Evolutionary conservation across 164 flowering plant genomes (phyloP), one percentile per base, ranked within the genome.

Genomic region (Magnolia officinalis): DNA sequence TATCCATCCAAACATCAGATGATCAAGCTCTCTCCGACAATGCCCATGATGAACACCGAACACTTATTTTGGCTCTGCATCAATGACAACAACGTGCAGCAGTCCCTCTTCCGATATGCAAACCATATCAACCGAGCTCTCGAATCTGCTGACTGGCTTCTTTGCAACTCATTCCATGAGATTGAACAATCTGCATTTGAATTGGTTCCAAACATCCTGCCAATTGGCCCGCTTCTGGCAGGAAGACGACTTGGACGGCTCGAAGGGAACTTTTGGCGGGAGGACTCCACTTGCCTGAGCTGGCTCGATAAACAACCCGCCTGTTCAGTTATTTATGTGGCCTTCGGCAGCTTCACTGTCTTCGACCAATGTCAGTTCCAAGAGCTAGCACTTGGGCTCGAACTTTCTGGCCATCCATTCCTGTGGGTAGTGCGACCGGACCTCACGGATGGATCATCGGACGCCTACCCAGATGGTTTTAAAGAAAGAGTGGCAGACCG

Each of bases 141-240:
- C 26, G 75, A 77, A 75, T 14, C 37, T 1, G 79, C 76, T 19
- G 80, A 86, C 8, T 77, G 72, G 78, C 20, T 80, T 4, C 50
- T 86, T 11, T 85, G 89, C 85, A 86, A 86, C 82, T 80, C 89
- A 23, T 74, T 67, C 67, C 31, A 66, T n/a, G 87, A 83, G 19
- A 81, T 86, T 6, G 87, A 86, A 71, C 78, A 81, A 2, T 75
- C 77, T 0, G 23, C 68, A 23, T 63, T 63, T 51, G 26, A 61
- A 13, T 31, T 63, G 8, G 13, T 37, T 20, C 50, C 29, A 1
- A 63, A 63, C 4, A 14, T 20, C 67, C 52, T 63, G 21, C 76
- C 76, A 10, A 74, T 74, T 45, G 76, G 76, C 3, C 76, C 76
- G 6, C 69, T 74, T 6, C 13, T 55, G 13, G 61, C 61, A 10